Evolutionary conservation across 805 yeast species (phyloP).

Genomic region (Saccharomycopsis sp.): DNA sequence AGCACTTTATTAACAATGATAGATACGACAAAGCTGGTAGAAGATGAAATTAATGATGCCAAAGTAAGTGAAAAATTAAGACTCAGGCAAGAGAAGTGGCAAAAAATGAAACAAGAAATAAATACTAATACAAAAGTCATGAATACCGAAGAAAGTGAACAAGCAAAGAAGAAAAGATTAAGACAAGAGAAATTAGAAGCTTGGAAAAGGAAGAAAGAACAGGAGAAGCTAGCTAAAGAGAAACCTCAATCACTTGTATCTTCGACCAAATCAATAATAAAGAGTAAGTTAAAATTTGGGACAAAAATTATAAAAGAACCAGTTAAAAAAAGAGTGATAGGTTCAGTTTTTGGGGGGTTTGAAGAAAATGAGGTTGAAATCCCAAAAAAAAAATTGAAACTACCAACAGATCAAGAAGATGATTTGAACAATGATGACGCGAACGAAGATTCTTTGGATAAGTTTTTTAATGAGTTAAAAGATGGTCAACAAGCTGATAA

Average conservation of each 20-base stretch:
- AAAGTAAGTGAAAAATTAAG: too few species aligned
- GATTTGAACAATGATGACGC: neutral
- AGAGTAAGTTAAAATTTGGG: too few species aligned
- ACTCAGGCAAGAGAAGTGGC: too few species aligned
- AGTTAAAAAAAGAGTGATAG: neutral
- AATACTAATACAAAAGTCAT: too few species aligned
- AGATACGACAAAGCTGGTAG: too few species aligned
- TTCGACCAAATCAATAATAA: too few species aligned
- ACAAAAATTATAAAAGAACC: neutral
- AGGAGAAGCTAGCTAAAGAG: slow-evolving; percentile 5
- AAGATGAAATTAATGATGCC: too few species aligned
- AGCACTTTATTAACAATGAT: too few species aligned
- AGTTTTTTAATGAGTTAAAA: neutral
- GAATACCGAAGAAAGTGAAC: slow-evolving; percentile 10
- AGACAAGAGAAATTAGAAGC: slow-evolving; percentile 32
- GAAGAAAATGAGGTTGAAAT: slow-evolving; percentile 7
- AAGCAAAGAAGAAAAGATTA: slow-evolving; percentile 14
- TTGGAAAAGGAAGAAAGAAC: slow-evolving; percentile 37
- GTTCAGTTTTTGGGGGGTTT: neutral
- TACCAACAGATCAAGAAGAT: too few species aligned
- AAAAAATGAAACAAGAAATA: neutral
- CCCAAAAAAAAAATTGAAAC: neutral
- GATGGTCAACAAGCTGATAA: neutral
- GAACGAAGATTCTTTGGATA: neutral
- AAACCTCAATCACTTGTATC: neutral